Evolutionary conservation across 2,329 filamentous ascomycete species (phyloP).

Genomic region (Pseudocercospora pini-densiflorae): DNA sequence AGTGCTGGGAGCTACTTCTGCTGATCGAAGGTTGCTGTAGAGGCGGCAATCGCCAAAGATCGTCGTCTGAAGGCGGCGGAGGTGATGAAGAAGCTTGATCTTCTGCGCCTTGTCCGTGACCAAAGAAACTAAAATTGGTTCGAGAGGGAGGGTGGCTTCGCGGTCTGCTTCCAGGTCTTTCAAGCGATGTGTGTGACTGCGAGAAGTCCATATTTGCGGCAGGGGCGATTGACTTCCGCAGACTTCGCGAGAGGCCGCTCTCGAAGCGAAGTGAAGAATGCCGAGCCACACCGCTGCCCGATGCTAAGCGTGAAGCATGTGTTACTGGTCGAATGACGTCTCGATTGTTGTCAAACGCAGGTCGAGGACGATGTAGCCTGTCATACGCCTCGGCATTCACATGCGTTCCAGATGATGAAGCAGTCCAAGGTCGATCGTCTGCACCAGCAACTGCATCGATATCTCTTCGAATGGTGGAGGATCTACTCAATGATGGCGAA

Average conservation of each 20-base stretch:
- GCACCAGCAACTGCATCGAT: conserved; percentile 13
- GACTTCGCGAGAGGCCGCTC: conserved; percentile 16
- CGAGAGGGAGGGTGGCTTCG: conserved; percentile 23
- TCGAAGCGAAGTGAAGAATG: conserved; percentile 32
- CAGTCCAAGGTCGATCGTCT: conserved; percentile 16
- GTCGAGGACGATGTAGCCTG: not conserved
- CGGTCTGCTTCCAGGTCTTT: conserved; percentile 16
- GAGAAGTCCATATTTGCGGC: conserved; percentile 19
- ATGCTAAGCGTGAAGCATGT: not conserved
- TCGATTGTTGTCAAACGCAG: conserved; percentile 4
- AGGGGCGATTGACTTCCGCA: conserved; percentile 18
- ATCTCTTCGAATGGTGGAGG: not conserved
- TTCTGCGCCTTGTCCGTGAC: not conserved
- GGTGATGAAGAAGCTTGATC: conserved; percentile 16
- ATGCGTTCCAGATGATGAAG: conserved; percentile 20
- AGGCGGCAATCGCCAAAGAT: conserved; percentile 30
- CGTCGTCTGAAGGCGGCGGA: conserved; percentile 17
- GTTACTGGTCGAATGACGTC: conserved; percentile 11
- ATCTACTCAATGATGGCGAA: conserved; percentile 4
- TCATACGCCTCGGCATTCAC: conserved; percentile 14
- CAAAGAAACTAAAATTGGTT: conserved; percentile 16
- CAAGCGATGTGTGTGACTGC: conserved; percentile 3
- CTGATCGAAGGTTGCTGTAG: conserved; percentile 23
- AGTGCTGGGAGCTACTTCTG: conserved; percentile 26
- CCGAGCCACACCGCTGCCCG: conserved; percentile 15